A percentile compares a stretch with the other conserved stretches of the same genome.
These are phyloP conservation scores for Phanerochaete sordida DNA, from an alignment of 768 basidiomycete genomes.

Conservation along the genomic window DNA sequence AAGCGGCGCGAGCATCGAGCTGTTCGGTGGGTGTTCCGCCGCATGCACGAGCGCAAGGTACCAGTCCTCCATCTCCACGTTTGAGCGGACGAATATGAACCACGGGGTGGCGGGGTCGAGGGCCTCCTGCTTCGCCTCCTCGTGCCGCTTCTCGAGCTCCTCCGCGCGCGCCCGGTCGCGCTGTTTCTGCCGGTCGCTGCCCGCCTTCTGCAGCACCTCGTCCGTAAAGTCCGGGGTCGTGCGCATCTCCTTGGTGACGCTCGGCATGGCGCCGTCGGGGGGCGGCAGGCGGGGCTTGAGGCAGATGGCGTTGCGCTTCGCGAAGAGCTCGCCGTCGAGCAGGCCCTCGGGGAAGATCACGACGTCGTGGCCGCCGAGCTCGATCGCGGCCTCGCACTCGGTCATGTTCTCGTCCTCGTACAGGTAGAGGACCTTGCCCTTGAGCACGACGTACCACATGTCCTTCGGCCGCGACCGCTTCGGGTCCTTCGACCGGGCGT, in stretches of 20 bases:
- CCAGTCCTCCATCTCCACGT: slow-evolving; percentile 97
- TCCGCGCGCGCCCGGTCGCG: slow-evolving; percentile 34
- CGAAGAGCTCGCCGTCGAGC: slow-evolving; percentile 85
- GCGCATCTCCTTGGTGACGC: slow-evolving; percentile 51
- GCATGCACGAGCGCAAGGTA: slow-evolving; percentile 80
- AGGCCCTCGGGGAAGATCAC: slow-evolving; percentile 70
- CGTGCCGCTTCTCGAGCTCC: slow-evolving; percentile 28
- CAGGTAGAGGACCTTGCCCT: slow-evolving; percentile 86
- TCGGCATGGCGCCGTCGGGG: slow-evolving; percentile 39
- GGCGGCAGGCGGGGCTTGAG: slow-evolving; percentile 48
- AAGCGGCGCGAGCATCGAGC: slow-evolving; percentile 58
- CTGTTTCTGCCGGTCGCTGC: slow-evolving; percentile 39
- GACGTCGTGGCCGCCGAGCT: slow-evolving; percentile 77
- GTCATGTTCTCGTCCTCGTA: slow-evolving; percentile 92
- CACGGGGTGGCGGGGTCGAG: slow-evolving; percentile 62
- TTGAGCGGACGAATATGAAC: slow-evolving; percentile 91
- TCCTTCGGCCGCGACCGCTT: slow-evolving; percentile 84
- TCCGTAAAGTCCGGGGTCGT: slow-evolving; percentile 25
- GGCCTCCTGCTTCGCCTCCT: slow-evolving; percentile 46
- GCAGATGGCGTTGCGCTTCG: slow-evolving; percentile 86
- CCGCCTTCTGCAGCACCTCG: slow-evolving; percentile 22
- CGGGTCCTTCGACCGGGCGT: slow-evolving; percentile 81
- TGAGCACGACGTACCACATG: slow-evolving; percentile 89
- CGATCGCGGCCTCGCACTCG: slow-evolving; percentile 89
- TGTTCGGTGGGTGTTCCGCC: slow-evolving; percentile 58